Evolutionary conservation across 441 rosid species (phyloP).

Genomic region (Biscutella laevigata): DNA sequence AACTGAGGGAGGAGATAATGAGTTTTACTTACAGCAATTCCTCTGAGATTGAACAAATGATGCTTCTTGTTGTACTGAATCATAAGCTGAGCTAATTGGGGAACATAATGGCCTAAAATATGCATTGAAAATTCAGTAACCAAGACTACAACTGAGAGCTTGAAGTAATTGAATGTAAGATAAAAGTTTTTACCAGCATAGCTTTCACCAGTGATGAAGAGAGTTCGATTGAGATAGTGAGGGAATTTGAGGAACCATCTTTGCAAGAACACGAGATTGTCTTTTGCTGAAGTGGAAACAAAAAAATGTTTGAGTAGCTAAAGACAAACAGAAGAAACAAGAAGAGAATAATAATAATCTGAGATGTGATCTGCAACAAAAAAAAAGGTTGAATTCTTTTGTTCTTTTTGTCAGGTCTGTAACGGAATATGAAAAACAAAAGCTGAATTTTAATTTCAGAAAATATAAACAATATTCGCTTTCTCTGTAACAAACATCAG

Average conservation of each 20-base stretch:
- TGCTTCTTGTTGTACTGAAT: constrained; percentile 67
- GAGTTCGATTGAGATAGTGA: constrained; percentile 77
- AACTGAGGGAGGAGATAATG: not conserved
- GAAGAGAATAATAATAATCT: constrained; percentile 11
- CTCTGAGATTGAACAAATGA: constrained; percentile 73
- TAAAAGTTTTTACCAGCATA: constrained; percentile 67
- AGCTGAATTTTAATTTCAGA: constrained; percentile 13
- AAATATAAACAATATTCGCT: not conserved
- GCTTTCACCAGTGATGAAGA: constrained; percentile 91
- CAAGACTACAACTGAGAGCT: not conserved
- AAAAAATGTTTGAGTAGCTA: constrained; percentile 14
- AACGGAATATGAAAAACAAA: constrained; percentile 30
- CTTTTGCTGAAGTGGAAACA: constrained; percentile 53
- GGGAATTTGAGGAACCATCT: constrained; percentile 88
- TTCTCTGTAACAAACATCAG: constrained; percentile 16
- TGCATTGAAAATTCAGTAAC: not conserved
- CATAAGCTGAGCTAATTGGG: constrained; percentile 83
- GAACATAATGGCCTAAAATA: constrained; percentile 78
- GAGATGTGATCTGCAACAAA: constrained; percentile 23
- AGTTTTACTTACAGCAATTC: constrained; percentile 69
- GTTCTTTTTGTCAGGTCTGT: constrained; percentile 38
- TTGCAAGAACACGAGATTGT: constrained; percentile 85
- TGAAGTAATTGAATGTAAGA: not conserved
- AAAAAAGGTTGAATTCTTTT: constrained; percentile 32
- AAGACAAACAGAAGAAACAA: constrained; percentile 22